Conservation (phyloP, 441 rosid genomes). For the Erodium chrysanthum region DNA sequence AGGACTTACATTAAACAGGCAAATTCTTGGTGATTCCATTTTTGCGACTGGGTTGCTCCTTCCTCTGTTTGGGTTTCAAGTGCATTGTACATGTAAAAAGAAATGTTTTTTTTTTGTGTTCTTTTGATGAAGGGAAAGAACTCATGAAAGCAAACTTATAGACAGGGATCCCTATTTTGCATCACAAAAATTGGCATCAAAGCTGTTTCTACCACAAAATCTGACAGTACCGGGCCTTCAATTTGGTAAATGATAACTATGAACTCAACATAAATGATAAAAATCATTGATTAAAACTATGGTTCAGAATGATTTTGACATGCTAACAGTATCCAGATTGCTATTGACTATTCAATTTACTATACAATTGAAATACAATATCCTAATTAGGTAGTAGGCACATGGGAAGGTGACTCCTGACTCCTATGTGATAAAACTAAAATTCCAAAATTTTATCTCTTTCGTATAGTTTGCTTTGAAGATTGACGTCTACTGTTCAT, state of each 20-base stretch:
- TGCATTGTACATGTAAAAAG: neutral
- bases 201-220: too few species aligned
- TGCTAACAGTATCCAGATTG: neutral
- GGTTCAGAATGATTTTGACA: neutral
- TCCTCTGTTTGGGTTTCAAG: neutral
- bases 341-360: neutral
- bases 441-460: neutral
- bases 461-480: constrained; percentile 11
- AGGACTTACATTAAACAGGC: neutral
- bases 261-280: too few species aligned
- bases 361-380: neutral
- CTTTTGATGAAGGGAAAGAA: too few species aligned
- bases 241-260: too few species aligned
- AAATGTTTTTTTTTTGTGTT: neutral
- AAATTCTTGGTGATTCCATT: neutral
- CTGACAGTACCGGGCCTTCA: too few species aligned
- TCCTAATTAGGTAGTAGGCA: neutral
- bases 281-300: neutral
- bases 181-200: too few species aligned
- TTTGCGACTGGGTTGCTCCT: neutral
- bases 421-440: neutral
- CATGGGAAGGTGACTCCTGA: neutral
- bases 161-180: too few species aligned
- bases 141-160: too few species aligned
- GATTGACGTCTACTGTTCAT: constrained; percentile 10